Evolutionary conservation across 2,329 filamentous ascomycete genomes (phyloP).

Genomic region (Beauveria brongniartii): DNA sequence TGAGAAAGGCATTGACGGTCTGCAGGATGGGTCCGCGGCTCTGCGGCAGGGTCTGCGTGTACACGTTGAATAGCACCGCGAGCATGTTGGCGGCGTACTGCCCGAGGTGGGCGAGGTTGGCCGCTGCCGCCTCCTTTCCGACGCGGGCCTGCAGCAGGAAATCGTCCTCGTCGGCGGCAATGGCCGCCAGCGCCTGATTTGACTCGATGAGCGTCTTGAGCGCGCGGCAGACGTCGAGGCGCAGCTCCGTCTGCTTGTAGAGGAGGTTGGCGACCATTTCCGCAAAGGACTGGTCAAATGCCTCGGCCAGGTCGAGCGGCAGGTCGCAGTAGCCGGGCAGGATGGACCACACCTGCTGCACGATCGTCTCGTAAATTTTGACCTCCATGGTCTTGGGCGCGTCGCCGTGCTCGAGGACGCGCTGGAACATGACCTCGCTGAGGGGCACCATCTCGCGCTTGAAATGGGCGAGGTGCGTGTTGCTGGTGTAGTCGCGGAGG

Average conservation of each 20-base stretch:
- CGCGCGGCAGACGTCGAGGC: conserved; percentile 78
- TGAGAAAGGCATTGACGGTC: conserved; percentile 90
- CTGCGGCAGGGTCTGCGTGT: conserved; percentile 90
- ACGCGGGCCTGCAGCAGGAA: conserved; percentile 72
- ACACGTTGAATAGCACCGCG: conserved; percentile 97
- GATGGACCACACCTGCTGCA: conserved; percentile 91
- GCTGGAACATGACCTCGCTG: conserved; percentile 84
- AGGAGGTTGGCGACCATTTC: conserved; percentile 86
- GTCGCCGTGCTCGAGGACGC: conserved; percentile 71
- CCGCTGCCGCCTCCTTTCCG: conserved; percentile 63
- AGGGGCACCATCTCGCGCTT: conserved; percentile 77
- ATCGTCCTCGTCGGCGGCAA: conserved; percentile 62
- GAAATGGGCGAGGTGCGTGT: conserved; percentile 83
- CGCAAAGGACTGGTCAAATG: conserved; percentile 83
- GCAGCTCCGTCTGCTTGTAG: conserved; percentile 83
- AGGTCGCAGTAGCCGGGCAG: conserved; percentile 93
- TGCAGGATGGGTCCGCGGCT: conserved; percentile 84
- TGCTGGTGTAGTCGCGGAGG: conserved; percentile 80
- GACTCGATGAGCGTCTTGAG: conserved; percentile 86
- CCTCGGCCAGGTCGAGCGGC: conserved; percentile 65
- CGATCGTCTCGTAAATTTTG: conserved; percentile 95
- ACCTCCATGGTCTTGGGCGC: conserved; percentile 89
- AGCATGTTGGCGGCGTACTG: conserved; percentile 79
- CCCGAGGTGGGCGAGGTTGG: conserved; percentile 76
- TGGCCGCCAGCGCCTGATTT: conserved; percentile 69